phyloP scores from a whole-genome alignment of 2,329 filamentous ascomycete species.

The Talaromyces sp. region DNA sequence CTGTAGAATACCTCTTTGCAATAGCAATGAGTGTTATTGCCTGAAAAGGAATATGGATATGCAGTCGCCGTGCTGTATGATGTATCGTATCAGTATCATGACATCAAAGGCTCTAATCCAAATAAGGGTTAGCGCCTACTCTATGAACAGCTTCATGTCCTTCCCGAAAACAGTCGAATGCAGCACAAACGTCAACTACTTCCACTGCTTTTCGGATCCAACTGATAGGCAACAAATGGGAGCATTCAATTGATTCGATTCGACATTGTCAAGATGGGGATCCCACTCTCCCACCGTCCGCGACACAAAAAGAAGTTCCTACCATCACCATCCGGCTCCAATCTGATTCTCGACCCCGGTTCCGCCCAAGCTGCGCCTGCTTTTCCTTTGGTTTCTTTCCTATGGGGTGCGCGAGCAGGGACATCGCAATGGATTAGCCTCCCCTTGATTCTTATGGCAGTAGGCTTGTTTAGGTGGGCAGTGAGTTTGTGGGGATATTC shows the following conservation, averaged over 20 bases:
- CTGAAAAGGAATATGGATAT: background rate
- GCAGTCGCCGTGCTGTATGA: background rate
- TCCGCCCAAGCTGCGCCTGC: constrained; percentile 54
- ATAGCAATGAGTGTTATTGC: background rate
- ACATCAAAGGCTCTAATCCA: background rate
- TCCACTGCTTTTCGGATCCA: background rate
- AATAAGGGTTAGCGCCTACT: background rate
- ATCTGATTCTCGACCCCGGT: constrained; percentile 37
- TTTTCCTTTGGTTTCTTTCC: constrained; percentile 87
- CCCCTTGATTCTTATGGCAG: constrained; percentile 79
- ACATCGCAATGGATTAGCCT: constrained; percentile 91
- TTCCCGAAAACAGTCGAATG: constrained; percentile 30
- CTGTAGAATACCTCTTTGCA: background rate
- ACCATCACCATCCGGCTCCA: constrained; percentile 28
- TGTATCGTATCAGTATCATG: no score
- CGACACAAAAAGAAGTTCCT: constrained; percentile 40
- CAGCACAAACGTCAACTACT: constrained; percentile 18
- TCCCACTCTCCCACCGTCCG: constrained; percentile 35
- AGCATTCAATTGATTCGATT: background rate
- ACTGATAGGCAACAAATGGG: background rate
- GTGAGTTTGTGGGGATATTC: constrained; percentile 93
- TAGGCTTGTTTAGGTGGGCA: constrained; percentile 89
- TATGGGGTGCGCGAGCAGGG: constrained; percentile 78
- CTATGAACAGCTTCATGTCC: background rate
- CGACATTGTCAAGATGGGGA: constrained; percentile 7